A percentile compares a stretch with the other conserved stretches of the same genome.
Evolutionary conservation across 1,284 basidiomycete species (phyloP).

Genomic region (Apiotrichum mycotoxinovorans): DNA sequence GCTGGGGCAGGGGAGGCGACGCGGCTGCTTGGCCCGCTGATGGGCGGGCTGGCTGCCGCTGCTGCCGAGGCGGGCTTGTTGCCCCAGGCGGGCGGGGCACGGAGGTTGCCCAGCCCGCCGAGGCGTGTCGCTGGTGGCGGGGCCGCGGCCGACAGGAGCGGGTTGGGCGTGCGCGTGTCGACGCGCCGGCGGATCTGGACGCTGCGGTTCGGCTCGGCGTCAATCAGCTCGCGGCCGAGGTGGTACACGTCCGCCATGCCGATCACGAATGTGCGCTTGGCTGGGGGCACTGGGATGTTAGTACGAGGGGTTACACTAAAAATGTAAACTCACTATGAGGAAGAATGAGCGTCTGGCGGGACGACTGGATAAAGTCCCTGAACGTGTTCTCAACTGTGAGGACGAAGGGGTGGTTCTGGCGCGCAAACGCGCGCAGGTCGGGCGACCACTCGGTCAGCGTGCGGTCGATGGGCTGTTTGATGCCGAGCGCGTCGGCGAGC

Average conservation of each 20-base stretch:
- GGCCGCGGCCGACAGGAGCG: conserved; percentile 58
- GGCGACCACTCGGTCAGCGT: conserved; percentile 57
- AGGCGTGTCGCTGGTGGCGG: conserved; percentile 23
- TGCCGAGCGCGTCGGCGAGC: conserved; percentile 82
- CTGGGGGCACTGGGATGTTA: conserved; percentile 54
- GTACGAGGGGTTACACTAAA: no score
- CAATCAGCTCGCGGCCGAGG: conserved; percentile 76
- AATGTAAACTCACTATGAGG: conserved; percentile 56
- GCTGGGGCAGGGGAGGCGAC: conserved; percentile 5
- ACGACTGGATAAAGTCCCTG: conserved; percentile 66
- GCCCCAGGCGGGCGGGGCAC: conserved; percentile 7
- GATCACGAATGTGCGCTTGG: conserved; percentile 71
- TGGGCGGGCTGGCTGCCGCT: conserved; percentile 2
- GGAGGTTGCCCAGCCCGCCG: conserved; percentile 28
- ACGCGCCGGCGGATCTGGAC: conserved; percentile 74
- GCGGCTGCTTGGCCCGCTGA: conserved; percentile 11
- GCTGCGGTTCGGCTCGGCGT: conserved; percentile 71
- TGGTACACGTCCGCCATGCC: conserved; percentile 71
- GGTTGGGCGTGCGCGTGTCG: conserved; percentile 71
- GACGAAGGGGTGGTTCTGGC: conserved; percentile 63
- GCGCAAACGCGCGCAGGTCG: conserved; percentile 62
- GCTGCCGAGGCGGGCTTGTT: conserved; percentile 8
- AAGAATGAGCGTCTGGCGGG: conserved; percentile 67
- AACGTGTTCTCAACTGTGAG: conserved; percentile 71
- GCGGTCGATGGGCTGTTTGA: conserved; percentile 53